Percentiles rank a stretch among this genome's conserved stretches.
Conservation (phyloP, 139 green algal genomes). For the Picochlorum sp. region DNA sequence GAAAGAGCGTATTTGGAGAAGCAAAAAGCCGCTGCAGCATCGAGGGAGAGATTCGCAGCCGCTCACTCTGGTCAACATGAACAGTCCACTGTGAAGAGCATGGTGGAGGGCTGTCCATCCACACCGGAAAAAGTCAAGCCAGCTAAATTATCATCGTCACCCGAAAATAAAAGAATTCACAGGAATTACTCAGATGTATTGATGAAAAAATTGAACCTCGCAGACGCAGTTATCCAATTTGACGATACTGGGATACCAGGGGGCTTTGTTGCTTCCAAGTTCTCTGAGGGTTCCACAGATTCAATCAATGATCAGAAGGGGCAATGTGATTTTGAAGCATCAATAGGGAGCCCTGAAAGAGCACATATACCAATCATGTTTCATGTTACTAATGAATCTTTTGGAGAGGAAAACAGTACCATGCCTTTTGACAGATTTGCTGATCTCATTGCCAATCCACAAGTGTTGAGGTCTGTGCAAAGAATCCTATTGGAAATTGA, state of each 20-base stretch:
- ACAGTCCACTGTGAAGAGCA: too few species aligned
- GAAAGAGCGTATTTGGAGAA: background rate
- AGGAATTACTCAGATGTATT: too few species aligned
- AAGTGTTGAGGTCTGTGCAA: constrained; percentile 37
- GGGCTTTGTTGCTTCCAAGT: too few species aligned
- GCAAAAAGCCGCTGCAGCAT: background rate
- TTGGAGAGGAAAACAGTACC: background rate
- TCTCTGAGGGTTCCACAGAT: background rate
- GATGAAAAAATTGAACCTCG: background rate
- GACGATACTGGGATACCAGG: background rate
- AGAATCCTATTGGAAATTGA: constrained; percentile 54
- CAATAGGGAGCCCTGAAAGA: background rate
- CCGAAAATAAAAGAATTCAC: too few species aligned
- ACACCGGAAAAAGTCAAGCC: background rate
- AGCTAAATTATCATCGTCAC: background rate
- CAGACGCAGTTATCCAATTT: background rate
- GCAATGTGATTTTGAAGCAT: too few species aligned
- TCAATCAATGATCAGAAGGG: background rate
- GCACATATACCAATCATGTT: background rate
- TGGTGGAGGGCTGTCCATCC: background rate
- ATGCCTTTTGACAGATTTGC: constrained; percentile 58
- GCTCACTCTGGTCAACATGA: background rate
- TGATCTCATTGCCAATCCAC: constrained; percentile 30
- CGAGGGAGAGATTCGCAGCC: background rate
- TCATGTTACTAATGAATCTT: background rate